A percentile compares a stretch with the other conserved stretches of the same genome.
Conservation (phyloP, 2,329 filamentous ascomycete genomes). For the Teratosphaeria nubilosa region DNA sequence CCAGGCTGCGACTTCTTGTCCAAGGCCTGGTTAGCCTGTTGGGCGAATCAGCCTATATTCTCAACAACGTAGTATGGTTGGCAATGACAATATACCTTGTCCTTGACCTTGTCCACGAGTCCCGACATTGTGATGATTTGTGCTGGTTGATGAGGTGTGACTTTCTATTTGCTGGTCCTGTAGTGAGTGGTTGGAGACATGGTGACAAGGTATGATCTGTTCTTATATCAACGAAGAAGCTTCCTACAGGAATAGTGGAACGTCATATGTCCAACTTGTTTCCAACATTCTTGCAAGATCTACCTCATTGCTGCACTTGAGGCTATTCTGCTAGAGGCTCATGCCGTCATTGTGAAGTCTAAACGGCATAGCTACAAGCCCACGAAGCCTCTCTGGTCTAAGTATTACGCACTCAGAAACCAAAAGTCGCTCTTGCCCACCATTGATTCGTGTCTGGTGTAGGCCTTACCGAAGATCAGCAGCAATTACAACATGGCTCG, state of each 20-base stretch:
- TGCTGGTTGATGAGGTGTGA: not conserved
- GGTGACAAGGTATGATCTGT: not conserved
- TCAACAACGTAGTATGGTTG: not conserved
- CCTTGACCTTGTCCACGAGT: not conserved
- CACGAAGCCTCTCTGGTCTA: not conserved
- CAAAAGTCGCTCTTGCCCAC: not conserved
- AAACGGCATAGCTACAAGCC: not conserved
- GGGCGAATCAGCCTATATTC: not conserved
- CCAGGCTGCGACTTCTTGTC: conserved; percentile 7
- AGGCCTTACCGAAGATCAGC: not conserved
- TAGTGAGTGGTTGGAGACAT: not conserved
- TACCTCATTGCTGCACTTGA: not conserved
- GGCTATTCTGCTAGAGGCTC: not conserved
- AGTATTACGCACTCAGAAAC: not conserved
- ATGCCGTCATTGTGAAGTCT: not conserved
- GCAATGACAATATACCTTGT: not conserved
- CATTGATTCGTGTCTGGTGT: not conserved
- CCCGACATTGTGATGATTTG: not conserved
- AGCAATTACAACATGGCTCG: not conserved
- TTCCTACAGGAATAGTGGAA: not conserved
- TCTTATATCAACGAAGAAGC: not conserved
- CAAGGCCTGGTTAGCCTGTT: not conserved
- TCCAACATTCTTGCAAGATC: not conserved
- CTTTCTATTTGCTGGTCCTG: not conserved
- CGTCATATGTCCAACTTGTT: not conserved